phyloP scores from a whole-genome alignment of 1,139 yeast genomes.

The Protomyces inouyei region DNA sequence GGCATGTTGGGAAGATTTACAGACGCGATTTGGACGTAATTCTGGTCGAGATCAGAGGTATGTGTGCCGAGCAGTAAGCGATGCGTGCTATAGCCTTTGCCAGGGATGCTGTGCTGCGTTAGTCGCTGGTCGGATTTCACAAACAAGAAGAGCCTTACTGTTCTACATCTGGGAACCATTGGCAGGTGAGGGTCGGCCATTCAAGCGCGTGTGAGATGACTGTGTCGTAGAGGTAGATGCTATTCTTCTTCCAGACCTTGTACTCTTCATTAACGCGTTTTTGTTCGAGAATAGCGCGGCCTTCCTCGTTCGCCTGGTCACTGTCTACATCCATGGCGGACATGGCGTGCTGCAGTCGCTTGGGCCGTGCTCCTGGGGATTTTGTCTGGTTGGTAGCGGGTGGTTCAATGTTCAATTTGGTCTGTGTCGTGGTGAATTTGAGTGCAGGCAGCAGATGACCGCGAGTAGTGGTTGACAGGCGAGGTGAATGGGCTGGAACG shows the following conservation, averaged over 20 bases:
- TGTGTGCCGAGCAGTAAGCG: slow-evolving; percentile 73
- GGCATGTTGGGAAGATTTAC: slow-evolving; percentile 56
- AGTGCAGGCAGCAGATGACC: no score
- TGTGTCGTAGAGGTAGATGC: slow-evolving; percentile 80
- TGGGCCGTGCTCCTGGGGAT: no score
- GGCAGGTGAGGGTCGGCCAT: slow-evolving; percentile 50
- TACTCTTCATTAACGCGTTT: slow-evolving; percentile 14
- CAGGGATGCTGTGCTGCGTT: slow-evolving; percentile 28
- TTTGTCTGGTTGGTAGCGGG: no score
- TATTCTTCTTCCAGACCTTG: slow-evolving; percentile 75
- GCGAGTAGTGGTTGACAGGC: no score
- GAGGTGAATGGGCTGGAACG: no score
- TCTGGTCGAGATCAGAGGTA: slow-evolving; percentile 72
- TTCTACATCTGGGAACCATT: slow-evolving; percentile 46
- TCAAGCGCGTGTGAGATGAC: slow-evolving; percentile 64
- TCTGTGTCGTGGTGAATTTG: no score
- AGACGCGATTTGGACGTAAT: slow-evolving; percentile 70
- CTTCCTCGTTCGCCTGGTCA: slow-evolving; percentile 9
- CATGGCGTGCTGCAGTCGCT: background rate
- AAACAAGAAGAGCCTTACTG: slow-evolving; percentile 20
- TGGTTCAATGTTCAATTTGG: no score
- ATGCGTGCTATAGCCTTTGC: slow-evolving; percentile 36
- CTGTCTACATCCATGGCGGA: background rate
- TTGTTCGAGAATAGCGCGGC: slow-evolving; percentile 8
- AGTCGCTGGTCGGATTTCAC: background rate